Evolutionary conservation across 2,329 filamentous ascomycete species (phyloP), one percentile per base, ranked within the genome.

Genomic region (Aspergillus eucalypticola): DNA sequence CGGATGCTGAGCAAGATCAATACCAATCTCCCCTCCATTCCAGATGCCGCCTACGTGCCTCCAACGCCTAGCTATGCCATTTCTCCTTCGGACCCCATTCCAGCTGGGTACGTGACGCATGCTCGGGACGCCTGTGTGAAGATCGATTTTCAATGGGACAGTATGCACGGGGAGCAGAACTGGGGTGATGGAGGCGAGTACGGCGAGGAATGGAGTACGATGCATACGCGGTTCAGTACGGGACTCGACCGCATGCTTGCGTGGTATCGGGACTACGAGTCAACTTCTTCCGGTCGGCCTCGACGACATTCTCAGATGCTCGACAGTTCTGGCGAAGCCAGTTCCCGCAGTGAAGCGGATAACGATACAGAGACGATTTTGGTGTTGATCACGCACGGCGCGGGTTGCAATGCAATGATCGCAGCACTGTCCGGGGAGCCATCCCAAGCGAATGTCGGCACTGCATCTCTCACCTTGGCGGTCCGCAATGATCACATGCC

Each of bases 81-180:
- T 8, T 94, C 91, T 0, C 83, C 85, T 7, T 88, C 89, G 7
- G 89, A 92, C 48, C 87, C 89, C 7, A 97, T 98, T 60, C 95
- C 95, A 0, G 81, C 87, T 2, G 95, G 94, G 2, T 96, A 96
- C 72, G 90, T 96, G 17, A 86, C 91, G 0, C 95, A 99, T 76
- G 94, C 94, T 8, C 86, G 92, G 63, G 92, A 98, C 72, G 87
- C 89, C 11, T 98, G 92, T 71, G 83, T 91, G 5, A 84, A 90
- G 54, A 84, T 97, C n/a, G 95, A 99, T 75, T 96, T 91, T 70
- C 90, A 94, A 68, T 99, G 95, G 94, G 93, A 99, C 71, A 97
- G 93, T 61, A 94, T 93, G 83, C 85, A 90, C 13, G 80, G 84
- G 2, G 87, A 90, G 0, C 83, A 91, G 46, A 82, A 88, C 63